A percentile compares a stretch with the other conserved stretches of the same genome.
Evolutionary conservation across 495 filamentous ascomycete species (phyloP).

Genomic region (Penicillium dipodomyicola): DNA sequence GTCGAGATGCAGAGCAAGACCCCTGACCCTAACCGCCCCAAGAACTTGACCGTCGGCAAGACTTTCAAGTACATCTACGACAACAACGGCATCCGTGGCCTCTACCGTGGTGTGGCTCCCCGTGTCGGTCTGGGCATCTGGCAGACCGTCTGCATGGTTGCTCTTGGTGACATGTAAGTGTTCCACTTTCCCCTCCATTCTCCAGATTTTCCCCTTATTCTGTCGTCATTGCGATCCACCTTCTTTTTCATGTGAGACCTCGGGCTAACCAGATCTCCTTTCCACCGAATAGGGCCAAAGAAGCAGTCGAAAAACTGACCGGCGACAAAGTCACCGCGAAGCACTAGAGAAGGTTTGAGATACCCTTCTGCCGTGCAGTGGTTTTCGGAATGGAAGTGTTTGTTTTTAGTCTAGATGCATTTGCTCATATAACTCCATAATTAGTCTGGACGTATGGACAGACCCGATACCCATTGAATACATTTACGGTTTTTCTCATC

Average conservation of each 20-base stretch:
- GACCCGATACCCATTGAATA: constrained; percentile 31
- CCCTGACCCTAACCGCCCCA: constrained; percentile 92
- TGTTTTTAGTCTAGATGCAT: constrained; percentile 14
- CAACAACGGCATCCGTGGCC: constrained; percentile 81
- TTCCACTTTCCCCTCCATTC: constrained; percentile 1
- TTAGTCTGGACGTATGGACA: constrained; percentile 15
- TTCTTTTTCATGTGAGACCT: constrained; percentile 26
- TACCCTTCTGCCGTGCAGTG: constrained; percentile 44
- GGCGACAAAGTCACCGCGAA: constrained; percentile 93
- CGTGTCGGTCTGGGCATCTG: constrained; percentile 93
- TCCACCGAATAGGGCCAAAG: constrained; percentile 75
- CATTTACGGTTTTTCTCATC: constrained; percentile 15
- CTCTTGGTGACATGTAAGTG: constrained; percentile 95
- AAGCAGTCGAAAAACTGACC: constrained; percentile 94
- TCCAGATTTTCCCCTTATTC: constrained; percentile 1
- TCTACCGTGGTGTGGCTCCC: constrained; percentile 94
- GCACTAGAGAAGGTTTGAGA: constrained; percentile 72
- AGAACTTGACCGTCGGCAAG: constrained; percentile 96
- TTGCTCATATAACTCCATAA: constrained; percentile 13
- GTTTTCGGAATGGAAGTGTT: constrained; percentile 15
- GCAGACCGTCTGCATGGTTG: constrained; percentile 99
- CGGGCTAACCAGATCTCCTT: constrained; percentile 37
- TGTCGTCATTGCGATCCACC: constrained; percentile 10
- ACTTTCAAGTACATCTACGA: constrained; percentile 91
- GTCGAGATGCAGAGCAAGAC: constrained; percentile 99